A percentile compares a stretch with the other conserved stretches of the same genome.
phyloP scores from a whole-genome alignment of 371 early-diverging fungal species.

The Modicella reniformis region DNA sequence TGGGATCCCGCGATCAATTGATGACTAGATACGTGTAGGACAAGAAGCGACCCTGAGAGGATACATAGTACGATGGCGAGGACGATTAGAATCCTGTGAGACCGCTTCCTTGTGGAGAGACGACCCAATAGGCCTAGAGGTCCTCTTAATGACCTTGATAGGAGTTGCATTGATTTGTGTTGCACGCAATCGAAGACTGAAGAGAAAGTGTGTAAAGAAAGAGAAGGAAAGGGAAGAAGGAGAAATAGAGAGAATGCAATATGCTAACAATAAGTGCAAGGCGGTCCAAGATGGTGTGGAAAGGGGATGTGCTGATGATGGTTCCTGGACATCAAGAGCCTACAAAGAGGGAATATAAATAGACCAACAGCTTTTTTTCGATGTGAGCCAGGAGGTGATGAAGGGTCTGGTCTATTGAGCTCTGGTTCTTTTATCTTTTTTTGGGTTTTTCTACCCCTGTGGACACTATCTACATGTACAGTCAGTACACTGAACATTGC shows the following conservation, averaged over 20 bases:
- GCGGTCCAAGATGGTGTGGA: neutral
- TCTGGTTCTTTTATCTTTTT: neutral
- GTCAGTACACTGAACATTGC: too few relatives aligned
- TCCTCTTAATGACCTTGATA: neutral
- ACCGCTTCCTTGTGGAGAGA: neutral
- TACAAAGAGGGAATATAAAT: neutral
- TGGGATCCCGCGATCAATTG: neutral
- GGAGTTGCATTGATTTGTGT: neutral
- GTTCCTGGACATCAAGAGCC: neutral
- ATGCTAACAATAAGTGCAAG: neutral
- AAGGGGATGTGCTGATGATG: neutral
- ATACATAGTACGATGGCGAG: constrained; percentile 8
- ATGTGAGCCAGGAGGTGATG: neutral
- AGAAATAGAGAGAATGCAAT: neutral
- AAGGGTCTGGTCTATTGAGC: neutral
- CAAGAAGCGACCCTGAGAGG: constrained; percentile 23
- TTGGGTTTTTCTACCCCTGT: constrained; percentile 19
- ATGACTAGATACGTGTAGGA: constrained; percentile 14
- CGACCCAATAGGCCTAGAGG: neutral
- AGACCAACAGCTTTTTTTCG: too few relatives aligned
- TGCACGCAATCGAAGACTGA: neutral
- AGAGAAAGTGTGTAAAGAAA: neutral
- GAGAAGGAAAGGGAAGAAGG: constrained; percentile 4
- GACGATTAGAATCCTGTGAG: constrained; percentile 14
- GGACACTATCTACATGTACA: constrained; percentile 15